phyloP scores from a whole-genome alignment of 2,329 filamentous ascomycete genomes.

The Helotiales sp. region DNA sequence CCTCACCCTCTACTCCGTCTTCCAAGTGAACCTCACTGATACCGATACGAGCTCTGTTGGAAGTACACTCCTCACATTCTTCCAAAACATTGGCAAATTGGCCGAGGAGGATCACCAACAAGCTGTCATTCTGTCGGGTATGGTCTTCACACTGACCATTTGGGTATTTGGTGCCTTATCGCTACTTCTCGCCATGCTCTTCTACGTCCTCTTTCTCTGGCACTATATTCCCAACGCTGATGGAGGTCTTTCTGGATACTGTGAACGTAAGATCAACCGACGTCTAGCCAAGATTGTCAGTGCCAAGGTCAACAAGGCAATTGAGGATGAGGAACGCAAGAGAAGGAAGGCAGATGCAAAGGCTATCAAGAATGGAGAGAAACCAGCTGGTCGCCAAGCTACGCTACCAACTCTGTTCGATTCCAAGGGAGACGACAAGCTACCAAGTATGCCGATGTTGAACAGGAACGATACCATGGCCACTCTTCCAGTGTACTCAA shows the following conservation, averaged over 20 bases:
- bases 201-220: conserved; percentile 89
- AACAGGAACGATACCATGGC: conserved; percentile 59
- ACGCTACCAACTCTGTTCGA: conserved; percentile 66
- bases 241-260: conserved; percentile 80
- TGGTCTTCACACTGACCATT: conserved; percentile 88
- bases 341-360: conserved; percentile 49
- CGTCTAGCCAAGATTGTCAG: conserved; percentile 82
- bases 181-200: conserved; percentile 70
- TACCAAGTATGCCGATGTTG: conserved; percentile 58
- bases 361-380: conserved; percentile 56
- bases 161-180: conserved; percentile 82
- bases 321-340: conserved; percentile 73
- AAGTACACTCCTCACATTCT: conserved; percentile 72
- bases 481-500: conserved; percentile 63
- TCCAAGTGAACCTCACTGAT: conserved; percentile 72
- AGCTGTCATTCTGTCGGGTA: conserved; percentile 80
- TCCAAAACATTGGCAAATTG: conserved; percentile 74
- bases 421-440: conserved; percentile 50
- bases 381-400: conserved; percentile 54
- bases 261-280: conserved; percentile 86
- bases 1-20: conserved; percentile 83
- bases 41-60: conserved; percentile 53
- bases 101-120: conserved; percentile 74
- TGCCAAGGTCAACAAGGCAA: conserved; percentile 82
- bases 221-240: conserved; percentile 85